Evolutionary conservation across 1,139 yeast genomes (phyloP), one percentile per base, ranked within the genome.

Genomic region (Suhomyces wounanorum): DNA sequence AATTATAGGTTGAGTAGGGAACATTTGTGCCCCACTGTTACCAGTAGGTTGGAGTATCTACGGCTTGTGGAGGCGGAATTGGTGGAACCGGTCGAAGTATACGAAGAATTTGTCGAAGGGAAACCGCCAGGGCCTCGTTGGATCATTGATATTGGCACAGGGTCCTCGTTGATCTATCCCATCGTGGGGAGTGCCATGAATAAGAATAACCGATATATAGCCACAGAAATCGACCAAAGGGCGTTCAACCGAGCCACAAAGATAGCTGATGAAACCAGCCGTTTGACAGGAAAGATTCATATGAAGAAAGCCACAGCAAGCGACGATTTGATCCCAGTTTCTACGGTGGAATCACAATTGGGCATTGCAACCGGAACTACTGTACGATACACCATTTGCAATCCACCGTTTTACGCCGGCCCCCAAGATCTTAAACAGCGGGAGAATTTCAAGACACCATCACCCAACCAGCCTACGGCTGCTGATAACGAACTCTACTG

Each of bases 131-230:
- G 35, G 13, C 37, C n/a, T 3, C 39, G 58, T 7, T 56, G 59
- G 54, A 50, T 56, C 2, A 39, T 64, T 10, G 67, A 64, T 43
- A 56, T 64, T 8, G 68, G 68, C 1, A 63, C 67, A 1, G 68
- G 68, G 2, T 57, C 68, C 2, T 59, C 65, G 11, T 52, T 58
- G 18, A 52, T 64, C 2, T 64, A 62, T 45, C 61, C 66, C 8
- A 40, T 64, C 1, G 45, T 56, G 3, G 58, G 57, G 8, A 44
- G 41, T 2, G 17, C n/a, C 3, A 42, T 54, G 33, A 37, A 46
- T 39, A 35, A 39, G 8, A 36, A 39, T 7, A 54, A 55, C 30
- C 31, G 39, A 35, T 56, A 51, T 25, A 51, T 63, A 13, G 64
- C 56, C 8, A 61, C 66, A 0, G 68, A 64, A 37, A 47, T 58